phyloP scores from a whole-genome alignment of 2,329 filamentous ascomycete species.

The Microcyclosporella mali region DNA sequence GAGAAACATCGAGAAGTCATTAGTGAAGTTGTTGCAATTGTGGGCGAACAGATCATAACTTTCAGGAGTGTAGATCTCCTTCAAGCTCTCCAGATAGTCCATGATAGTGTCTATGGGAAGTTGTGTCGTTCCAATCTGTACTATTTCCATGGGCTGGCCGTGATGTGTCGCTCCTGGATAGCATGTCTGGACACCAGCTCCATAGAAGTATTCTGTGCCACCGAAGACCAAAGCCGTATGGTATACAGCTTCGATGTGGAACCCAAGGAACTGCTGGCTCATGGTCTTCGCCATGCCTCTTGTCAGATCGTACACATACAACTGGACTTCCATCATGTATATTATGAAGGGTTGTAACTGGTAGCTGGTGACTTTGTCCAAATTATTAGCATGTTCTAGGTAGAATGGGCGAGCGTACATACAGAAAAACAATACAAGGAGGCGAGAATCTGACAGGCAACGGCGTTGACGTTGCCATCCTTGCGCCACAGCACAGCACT shows the following conservation, averaged over 20 bases:
- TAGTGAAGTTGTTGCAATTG: conserved; percentile 97
- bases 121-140: conserved; percentile 69
- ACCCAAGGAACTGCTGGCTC: conserved; percentile 55
- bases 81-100: conserved; percentile 81
- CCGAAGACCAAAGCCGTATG: conserved; percentile 85
- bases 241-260: conserved; percentile 83
- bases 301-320: conserved; percentile 50
- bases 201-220: conserved; percentile 85
- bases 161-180: conserved; percentile 78
- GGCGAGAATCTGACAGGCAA: too few relatives aligned
- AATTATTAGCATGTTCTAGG: too few relatives aligned
- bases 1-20: conserved; percentile 84
- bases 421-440: too few relatives aligned
- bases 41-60: conserved; percentile 84
- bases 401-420: too few relatives aligned
- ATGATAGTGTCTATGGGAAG: conserved; percentile 74
- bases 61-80: conserved; percentile 67
- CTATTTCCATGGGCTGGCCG: conserved; percentile 70
- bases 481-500: too few relatives aligned
- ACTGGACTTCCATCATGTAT: conserved; percentile 43
- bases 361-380: too few relatives aligned
- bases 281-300: conserved; percentile 42
- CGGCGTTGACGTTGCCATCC: too few relatives aligned
- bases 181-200: conserved; percentile 78
- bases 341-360: too few relatives aligned